Evolutionary conservation across 1,284 basidiomycete genomes (phyloP).

Genomic region (Phellinidium pouzarii): DNA sequence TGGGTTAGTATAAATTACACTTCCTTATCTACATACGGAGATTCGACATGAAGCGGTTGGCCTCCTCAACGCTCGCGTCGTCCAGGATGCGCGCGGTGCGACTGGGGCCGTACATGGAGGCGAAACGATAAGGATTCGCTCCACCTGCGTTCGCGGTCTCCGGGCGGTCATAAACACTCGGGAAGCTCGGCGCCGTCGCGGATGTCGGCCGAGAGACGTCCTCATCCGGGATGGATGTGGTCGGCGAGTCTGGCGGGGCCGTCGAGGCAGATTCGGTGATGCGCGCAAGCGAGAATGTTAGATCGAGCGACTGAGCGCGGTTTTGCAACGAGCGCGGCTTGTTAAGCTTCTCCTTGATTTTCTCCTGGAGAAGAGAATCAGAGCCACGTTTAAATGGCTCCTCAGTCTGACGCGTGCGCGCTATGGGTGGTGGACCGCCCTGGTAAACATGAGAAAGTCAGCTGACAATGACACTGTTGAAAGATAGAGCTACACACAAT

Average conservation of each 20-base stretch:
- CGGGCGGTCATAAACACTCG: conserved; percentile 68
- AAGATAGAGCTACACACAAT: conserved; percentile 45
- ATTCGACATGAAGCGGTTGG: conserved; percentile 72
- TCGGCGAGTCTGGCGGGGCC: conserved; percentile 66
- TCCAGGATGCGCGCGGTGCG: conserved; percentile 46
- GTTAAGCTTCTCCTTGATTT: conserved; percentile 69
- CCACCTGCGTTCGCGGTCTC: conserved; percentile 34
- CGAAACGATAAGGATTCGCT: conserved; percentile 28
- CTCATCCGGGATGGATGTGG: conserved; percentile 63
- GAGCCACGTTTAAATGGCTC: conserved; percentile 80
- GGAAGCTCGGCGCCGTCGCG: conserved; percentile 70
- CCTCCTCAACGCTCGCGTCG: conserved; percentile 61
- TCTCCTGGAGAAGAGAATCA: conserved; percentile 82
- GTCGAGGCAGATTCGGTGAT: conserved; percentile 62
- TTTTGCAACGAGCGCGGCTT: conserved; percentile 73
- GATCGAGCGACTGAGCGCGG: conserved; percentile 73
- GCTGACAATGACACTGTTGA: conserved; percentile 18
- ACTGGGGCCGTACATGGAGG: conserved; percentile 38
- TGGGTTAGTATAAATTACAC: background rate
- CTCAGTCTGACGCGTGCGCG: conserved; percentile 56
- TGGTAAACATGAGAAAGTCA: conserved; percentile 23
- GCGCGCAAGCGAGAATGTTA: conserved; percentile 70
- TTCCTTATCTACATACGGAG: conserved; percentile 51
- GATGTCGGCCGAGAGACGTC: conserved; percentile 68
- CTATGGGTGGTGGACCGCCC: conserved; percentile 57